Evolutionary conservation across 805 yeast species (phyloP).

Genomic region (Schwanniomyces occidentalis): DNA sequence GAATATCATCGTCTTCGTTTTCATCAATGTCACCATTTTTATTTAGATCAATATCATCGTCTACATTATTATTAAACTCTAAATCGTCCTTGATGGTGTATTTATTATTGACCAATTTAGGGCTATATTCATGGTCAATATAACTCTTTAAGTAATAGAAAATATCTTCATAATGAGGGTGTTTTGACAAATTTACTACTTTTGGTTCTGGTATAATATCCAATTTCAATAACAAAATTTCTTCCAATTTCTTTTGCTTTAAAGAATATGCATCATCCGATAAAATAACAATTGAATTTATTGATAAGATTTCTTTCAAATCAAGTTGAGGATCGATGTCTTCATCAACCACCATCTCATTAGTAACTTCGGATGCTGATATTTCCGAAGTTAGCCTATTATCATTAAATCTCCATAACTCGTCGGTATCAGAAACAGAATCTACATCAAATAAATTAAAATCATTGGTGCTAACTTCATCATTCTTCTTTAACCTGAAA

Average conservation of each 20-base stretch:
- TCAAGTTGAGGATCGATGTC: slow-evolving; percentile 19
- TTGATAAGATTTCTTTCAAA: slow-evolving; percentile 32
- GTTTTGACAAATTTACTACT: slow-evolving; percentile 28
- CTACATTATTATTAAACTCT: no score
- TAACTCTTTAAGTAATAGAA: slow-evolving; percentile 23
- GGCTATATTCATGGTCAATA: slow-evolving; percentile 9
- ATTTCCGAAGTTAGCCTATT: slow-evolving; percentile 2
- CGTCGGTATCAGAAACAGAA: slow-evolving; percentile 4
- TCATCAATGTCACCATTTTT: slow-evolving; percentile 9
- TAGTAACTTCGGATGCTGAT: slow-evolving; percentile 2
- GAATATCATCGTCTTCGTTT: slow-evolving; percentile 20
- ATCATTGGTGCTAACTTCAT: no score
- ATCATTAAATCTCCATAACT: no score
- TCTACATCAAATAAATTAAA: slow-evolving; percentile 6
- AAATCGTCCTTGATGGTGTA: no score
- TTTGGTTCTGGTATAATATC: slow-evolving; percentile 35
- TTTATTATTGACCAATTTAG: no score
- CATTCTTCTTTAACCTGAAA: background rate
- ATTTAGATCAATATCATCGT: no score
- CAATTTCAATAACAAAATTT: slow-evolving; percentile 20
- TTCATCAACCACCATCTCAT: background rate
- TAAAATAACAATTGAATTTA: slow-evolving; percentile 29
- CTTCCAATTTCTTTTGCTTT: slow-evolving; percentile 15
- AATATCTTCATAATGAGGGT: slow-evolving; percentile 28
- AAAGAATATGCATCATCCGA: slow-evolving; percentile 19